These are phyloP conservation scores for Petasospora fabianii DNA, from an alignment of 1,139 yeast species.

Conservation along the genomic window DNA sequence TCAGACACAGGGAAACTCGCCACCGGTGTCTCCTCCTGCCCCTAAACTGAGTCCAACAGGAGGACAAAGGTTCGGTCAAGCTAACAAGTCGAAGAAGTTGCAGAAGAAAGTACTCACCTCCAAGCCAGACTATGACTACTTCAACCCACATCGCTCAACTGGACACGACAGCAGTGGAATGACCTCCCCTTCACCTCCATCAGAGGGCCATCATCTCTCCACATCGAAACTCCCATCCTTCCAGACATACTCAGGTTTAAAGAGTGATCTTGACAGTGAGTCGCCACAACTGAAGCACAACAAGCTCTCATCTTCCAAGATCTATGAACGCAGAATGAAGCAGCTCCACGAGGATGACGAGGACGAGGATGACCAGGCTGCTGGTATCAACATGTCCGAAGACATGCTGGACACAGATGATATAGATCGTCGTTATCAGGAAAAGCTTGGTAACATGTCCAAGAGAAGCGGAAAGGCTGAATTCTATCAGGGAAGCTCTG, in stretches of 20 bases:
- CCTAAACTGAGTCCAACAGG: neutral
- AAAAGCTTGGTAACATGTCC: slow-evolving; percentile 18
- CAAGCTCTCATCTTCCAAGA: slow-evolving; percentile 16
- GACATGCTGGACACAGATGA: slow-evolving; percentile 1
- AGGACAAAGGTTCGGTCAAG: neutral
- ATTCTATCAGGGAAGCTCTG: slow-evolving; percentile 18
- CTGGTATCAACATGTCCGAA: slow-evolving; percentile 11
- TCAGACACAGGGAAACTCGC: slow-evolving; percentile 1
- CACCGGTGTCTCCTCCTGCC: slow-evolving; percentile 1
- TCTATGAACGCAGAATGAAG: slow-evolving; percentile 23
- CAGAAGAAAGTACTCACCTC: slow-evolving; percentile 25
- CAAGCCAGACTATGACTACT: slow-evolving; percentile 18
- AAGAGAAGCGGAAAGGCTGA: slow-evolving; percentile 13
- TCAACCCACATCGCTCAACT: slow-evolving; percentile 4
- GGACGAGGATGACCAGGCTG: slow-evolving; percentile 8
- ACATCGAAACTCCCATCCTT: slow-evolving; percentile 22
- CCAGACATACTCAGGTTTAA: slow-evolving; percentile 10
- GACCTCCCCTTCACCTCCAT: neutral
- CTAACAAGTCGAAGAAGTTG: slow-evolving; percentile 14
- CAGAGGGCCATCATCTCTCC: neutral
- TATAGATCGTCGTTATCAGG: slow-evolving; percentile 10
- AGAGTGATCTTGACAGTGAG: neutral
- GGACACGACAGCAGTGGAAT: neutral
- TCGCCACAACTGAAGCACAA: neutral
- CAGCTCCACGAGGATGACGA: slow-evolving; percentile 6